Evolutionary conservation across 495 filamentous ascomycete genomes (phyloP).

Genomic region (Mytilinidion resinicola): DNA sequence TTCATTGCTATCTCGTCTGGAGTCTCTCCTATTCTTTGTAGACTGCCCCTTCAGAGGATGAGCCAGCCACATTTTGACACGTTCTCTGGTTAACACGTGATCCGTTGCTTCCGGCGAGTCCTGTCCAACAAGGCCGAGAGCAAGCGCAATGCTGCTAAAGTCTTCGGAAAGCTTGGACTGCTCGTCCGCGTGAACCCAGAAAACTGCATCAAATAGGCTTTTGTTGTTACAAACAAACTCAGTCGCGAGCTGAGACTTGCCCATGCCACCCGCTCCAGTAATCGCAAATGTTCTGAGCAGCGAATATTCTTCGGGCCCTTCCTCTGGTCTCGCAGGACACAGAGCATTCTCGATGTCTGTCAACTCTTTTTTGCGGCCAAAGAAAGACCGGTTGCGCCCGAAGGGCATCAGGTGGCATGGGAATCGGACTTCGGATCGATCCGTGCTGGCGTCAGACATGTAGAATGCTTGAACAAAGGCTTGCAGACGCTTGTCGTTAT

Average conservation of each 20-base stretch:
- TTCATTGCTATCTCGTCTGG: neutral
- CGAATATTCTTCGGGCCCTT: neutral
- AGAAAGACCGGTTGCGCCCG: slow-evolving; percentile 1
- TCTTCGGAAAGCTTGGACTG: slow-evolving; percentile 10
- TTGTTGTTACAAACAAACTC: slow-evolving; percentile 16
- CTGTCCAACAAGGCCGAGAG: slow-evolving; percentile 17
- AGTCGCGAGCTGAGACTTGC: slow-evolving; percentile 23
- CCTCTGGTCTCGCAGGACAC: neutral
- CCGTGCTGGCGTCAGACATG: neutral
- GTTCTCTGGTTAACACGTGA: slow-evolving; percentile 17
- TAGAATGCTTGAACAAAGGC: slow-evolving; percentile 7
- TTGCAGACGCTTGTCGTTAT: slow-evolving; percentile 4
- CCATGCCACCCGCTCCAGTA: slow-evolving; percentile 23
- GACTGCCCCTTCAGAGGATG: slow-evolving; percentile 10
- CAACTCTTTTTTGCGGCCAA: neutral
- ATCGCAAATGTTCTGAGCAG: slow-evolving; percentile 15
- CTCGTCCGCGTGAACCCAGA: slow-evolving; percentile 27
- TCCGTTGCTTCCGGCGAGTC: slow-evolving; percentile 18
- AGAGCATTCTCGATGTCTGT: neutral
- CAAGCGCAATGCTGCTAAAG: slow-evolving; percentile 16
- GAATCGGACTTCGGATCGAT: neutral
- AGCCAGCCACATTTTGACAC: slow-evolving; percentile 17
- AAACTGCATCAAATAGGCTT: slow-evolving; percentile 18
- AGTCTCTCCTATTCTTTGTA: neutral
- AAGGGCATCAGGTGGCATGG: slow-evolving; percentile 9